A percentile compares a stretch with the other conserved stretches of the same genome.
Evolutionary conservation across 2,329 filamentous ascomycete genomes (phyloP).

Genomic region (Rhynchosporium secalis): DNA sequence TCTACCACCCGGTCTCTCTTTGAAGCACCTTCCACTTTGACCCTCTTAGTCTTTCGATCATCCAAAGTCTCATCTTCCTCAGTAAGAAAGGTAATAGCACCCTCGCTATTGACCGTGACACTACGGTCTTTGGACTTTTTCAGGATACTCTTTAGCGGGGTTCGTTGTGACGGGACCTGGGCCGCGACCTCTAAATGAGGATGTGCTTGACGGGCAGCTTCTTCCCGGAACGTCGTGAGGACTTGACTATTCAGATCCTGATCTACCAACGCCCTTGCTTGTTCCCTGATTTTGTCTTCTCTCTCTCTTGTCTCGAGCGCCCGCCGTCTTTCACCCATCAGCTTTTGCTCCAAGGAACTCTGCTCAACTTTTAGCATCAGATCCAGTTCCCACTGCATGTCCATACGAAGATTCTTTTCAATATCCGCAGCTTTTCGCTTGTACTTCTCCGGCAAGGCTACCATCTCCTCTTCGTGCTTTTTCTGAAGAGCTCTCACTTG

Average conservation of each 20-base stretch:
- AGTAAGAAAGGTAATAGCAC: neutral
- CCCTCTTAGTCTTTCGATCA: slow-evolving; percentile 2
- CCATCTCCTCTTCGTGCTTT: slow-evolving; percentile 4
- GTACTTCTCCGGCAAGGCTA: neutral
- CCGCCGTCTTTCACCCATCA: neutral
- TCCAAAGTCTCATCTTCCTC: slow-evolving; percentile 5
- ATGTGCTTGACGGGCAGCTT: neutral
- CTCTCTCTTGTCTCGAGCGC: slow-evolving; percentile 1
- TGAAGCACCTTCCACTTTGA: slow-evolving; percentile 1
- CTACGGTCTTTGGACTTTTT: neutral
- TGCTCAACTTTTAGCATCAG: slow-evolving; percentile 6
- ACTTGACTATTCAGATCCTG: slow-evolving; percentile 5
- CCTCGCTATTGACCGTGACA: slow-evolving; percentile 3
- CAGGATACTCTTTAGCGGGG: neutral
- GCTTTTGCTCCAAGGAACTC: neutral
- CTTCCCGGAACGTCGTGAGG: slow-evolving; percentile 2
- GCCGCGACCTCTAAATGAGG: neutral
- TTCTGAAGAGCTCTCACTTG: slow-evolving; percentile 4
- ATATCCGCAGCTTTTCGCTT: slow-evolving; percentile 5
- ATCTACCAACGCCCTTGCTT: slow-evolving; percentile 5
- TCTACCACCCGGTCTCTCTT: neutral
- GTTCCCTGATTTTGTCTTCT: neutral
- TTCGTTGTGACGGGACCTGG: neutral
- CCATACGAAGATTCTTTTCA: neutral
- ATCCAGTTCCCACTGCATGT: slow-evolving; percentile 4